phyloP scores from a whole-genome alignment of 768 basidiomycete genomes.

The Clavaria fumosa region DNA sequence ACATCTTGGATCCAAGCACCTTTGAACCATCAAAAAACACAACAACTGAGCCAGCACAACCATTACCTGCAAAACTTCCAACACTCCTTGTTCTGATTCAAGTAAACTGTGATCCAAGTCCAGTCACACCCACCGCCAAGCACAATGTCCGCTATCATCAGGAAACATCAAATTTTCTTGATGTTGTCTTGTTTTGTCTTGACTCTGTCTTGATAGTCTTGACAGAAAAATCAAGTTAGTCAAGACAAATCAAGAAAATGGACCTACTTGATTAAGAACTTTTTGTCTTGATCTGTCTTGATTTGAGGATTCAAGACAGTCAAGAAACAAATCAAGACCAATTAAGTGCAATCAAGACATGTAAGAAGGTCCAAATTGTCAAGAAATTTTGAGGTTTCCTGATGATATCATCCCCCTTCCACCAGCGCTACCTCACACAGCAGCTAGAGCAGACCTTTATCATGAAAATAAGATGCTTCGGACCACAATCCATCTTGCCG shows the following conservation, averaged over 20 bases:
- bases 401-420: constrained; percentile 3
- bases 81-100: constrained; percentile 5
- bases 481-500: constrained; percentile 1
- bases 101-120: background rate
- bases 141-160: too few relatives aligned
- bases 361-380: too few relatives aligned
- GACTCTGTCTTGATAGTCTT: too few relatives aligned
- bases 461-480: constrained; percentile 7
- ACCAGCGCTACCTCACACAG: constrained; percentile 3
- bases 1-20: constrained; percentile 4
- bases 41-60: constrained; percentile 9
- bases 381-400: too few relatives aligned
- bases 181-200: background rate
- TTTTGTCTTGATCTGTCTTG: too few relatives aligned
- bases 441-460: constrained; percentile 2
- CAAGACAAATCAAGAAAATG: too few relatives aligned
- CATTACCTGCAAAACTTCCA: constrained; percentile 8
- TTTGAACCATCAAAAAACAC: constrained; percentile 12
- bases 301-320: too few relatives aligned
- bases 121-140: too few relatives aligned
- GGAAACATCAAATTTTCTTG: background rate
- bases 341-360: too few relatives aligned
- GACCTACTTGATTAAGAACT: too few relatives aligned
- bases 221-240: too few relatives aligned
- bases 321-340: too few relatives aligned